Evolutionary conservation across 2,329 filamentous ascomycete species (phyloP).

Genomic region (Fusarium stilboides): DNA sequence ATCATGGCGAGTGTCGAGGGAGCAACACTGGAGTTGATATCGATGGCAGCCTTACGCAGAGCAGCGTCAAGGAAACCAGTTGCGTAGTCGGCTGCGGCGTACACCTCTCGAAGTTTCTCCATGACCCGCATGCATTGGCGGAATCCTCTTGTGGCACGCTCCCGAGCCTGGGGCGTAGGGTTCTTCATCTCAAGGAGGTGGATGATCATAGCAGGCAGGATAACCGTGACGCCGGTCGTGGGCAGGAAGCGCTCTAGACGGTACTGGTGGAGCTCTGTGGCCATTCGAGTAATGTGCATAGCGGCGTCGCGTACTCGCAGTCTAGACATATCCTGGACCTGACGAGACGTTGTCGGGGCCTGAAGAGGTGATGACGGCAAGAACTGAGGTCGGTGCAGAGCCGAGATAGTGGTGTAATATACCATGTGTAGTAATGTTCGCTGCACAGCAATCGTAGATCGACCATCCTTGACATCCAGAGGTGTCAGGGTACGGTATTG

Average conservation of each 20-base stretch:
- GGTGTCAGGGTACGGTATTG: constrained; percentile 73
- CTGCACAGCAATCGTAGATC: constrained; percentile 76
- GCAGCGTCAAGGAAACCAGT: constrained; percentile 94
- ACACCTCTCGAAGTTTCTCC: constrained; percentile 88
- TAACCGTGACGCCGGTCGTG: constrained; percentile 90
- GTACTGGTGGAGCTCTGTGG: constrained; percentile 79
- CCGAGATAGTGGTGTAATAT: constrained; percentile 91
- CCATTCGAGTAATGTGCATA: constrained; percentile 87
- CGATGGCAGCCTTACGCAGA: constrained; percentile 87
- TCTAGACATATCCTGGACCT: constrained; percentile 86
- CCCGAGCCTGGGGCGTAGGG: constrained; percentile 78
- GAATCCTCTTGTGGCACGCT: constrained; percentile 84
- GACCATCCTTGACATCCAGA: constrained; percentile 72
- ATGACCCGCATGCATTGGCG: constrained; percentile 94
- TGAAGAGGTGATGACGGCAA: constrained; percentile 78
- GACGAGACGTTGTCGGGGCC: constrained; percentile 69
- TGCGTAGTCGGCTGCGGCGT: constrained; percentile 96
- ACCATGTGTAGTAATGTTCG: constrained; percentile 93
- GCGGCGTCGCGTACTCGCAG: constrained; percentile 87
- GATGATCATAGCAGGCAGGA: constrained; percentile 93
- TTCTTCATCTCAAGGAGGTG: constrained; percentile 94
- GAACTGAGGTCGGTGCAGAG: constrained; percentile 91
- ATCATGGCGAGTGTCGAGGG: constrained; percentile 55
- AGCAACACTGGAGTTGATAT: constrained; percentile 65
- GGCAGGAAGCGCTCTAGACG: constrained; percentile 85